Evolutionary conservation across 2,329 filamentous ascomycete species (phyloP), one percentile per base, ranked within the genome.

Genomic region (Aspergillus sp.): DNA sequence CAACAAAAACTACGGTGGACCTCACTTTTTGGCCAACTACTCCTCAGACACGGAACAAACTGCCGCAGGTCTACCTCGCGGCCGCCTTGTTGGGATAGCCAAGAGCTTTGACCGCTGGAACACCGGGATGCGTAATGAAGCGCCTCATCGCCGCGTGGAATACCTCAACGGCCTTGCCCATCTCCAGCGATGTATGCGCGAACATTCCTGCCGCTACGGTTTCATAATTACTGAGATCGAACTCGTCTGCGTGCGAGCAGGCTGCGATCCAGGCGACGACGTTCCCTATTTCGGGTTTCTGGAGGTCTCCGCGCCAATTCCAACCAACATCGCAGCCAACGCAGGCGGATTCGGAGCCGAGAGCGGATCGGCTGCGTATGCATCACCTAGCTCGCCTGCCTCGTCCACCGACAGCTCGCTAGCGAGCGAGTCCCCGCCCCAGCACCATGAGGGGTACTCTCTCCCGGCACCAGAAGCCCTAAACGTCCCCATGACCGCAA

Each of bases 221-320:
- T 98, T 96, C 80, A 93, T 98, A 74, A 86, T 97, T 70, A 97
- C 91, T 1, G 93, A 97, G 77, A 96, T 96, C 67, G 93, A 98
- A 77, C 86, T 97, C 8, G 88, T 97, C 40, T 87, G 95, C 66
- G 91, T 96, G 1, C 90, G 93, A 68, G 90, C 89, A 64, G 92
- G 93, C 52, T 79, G 76, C 56, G 77, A 84, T 72, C 65, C 88
- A 82, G 68, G 68, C 27, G 77, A 78, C 47, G 77, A 82, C 41
- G 86, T 86, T 1, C 93, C 93, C 0, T 87, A 91, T 72, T 97
- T 96, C 70, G 93, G 93, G n/a, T 91, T 88, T 74, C 80, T 97
- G 5, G 93, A 98, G 73, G 83, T 96, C 27, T 80, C 83, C 0
- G 70, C 81, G 0, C 80, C 85, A 0, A 83, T 87, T 54, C 75